phyloP scores from a whole-genome alignment of 176 grass and related monocot species.

The Puccinellia tenuiflora region DNA sequence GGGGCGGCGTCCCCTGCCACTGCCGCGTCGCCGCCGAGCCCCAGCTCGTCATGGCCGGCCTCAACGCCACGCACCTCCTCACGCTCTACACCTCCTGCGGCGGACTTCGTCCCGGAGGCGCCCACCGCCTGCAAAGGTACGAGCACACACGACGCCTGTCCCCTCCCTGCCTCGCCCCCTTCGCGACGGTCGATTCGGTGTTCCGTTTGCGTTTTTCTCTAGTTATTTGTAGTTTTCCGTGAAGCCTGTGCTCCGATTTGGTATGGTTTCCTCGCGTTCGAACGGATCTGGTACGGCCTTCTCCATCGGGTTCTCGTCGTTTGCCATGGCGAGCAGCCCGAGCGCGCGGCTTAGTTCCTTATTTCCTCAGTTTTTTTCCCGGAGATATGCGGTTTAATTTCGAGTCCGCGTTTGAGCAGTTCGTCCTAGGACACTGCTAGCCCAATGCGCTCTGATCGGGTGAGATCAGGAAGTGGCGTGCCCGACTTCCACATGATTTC shows the following conservation, averaged over 20 bases:
- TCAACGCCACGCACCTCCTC: constrained; percentile 30
- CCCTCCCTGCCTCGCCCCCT: neutral
- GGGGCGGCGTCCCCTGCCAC: constrained; percentile 16
- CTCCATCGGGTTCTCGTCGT: neutral
- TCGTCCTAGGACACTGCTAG: neutral
- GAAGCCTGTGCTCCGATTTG: neutral
- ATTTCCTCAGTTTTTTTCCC: neutral
- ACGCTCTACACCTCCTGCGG: constrained; percentile 21
- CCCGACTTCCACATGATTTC: neutral
- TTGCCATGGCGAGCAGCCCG: neutral
- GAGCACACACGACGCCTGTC: neutral
- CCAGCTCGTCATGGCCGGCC: constrained; percentile 19
- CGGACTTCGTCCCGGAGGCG: neutral
- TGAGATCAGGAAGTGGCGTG: neutral
- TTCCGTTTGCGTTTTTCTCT: no score
- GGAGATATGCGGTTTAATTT: neutral
- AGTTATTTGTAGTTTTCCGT: no score
- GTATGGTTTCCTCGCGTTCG: neutral
- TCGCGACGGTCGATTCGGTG: neutral
- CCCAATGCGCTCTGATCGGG: neutral
- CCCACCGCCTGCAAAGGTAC: constrained; percentile 18
- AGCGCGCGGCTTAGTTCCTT: neutral
- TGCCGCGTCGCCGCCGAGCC: constrained; percentile 26
- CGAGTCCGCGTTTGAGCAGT: no score
- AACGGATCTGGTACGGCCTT: neutral